These are phyloP conservation scores for Peronospora destructor DNA, from an alignment of 352 stramenopile genomes.

Conservation along the genomic window DNA sequence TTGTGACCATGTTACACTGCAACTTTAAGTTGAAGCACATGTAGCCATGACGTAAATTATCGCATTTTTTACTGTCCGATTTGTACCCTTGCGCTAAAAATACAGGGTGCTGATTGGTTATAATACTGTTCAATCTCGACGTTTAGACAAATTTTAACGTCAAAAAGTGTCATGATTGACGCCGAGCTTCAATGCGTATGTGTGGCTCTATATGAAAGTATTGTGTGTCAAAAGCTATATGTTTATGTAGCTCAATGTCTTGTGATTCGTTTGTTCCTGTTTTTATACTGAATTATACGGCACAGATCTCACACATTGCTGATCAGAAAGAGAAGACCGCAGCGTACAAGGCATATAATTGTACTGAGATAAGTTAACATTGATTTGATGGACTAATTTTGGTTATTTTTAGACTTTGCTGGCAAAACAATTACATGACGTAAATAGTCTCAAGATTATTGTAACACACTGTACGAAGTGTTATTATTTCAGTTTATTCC, in stretches of 20 bases:
- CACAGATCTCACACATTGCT: constrained; percentile 53
- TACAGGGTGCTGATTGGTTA: not conserved
- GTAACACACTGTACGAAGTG: constrained; percentile 48
- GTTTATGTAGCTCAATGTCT: not conserved
- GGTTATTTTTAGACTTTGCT: constrained; percentile 35
- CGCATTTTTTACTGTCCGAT: not conserved
- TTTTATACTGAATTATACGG: not conserved
- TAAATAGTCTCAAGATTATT: constrained; percentile 45
- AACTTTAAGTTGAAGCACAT: constrained; percentile 7
- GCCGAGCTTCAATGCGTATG: constrained; percentile 45
- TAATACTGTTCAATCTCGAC: not conserved
- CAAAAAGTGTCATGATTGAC: constrained; percentile 24
- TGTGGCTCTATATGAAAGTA: constrained; percentile 2
- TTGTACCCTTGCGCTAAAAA: not conserved
- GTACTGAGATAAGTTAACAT: constrained; percentile 2
- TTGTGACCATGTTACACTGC: constrained; percentile 5
- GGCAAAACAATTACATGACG: constrained; percentile 40
- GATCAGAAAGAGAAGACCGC: constrained; percentile 76
- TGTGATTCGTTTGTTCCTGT: not conserved
- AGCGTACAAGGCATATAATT: constrained; percentile 53
- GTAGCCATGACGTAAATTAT: constrained; percentile 7
- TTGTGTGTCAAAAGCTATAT: not conserved
- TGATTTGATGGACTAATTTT: not conserved
- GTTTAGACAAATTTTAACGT: not conserved
- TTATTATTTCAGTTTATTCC: constrained; percentile 3